Evolutionary conservation across 129 eudicot genomes (phyloP), one percentile per base, ranked within the genome.

Genomic region (Lactuca saligna): DNA sequence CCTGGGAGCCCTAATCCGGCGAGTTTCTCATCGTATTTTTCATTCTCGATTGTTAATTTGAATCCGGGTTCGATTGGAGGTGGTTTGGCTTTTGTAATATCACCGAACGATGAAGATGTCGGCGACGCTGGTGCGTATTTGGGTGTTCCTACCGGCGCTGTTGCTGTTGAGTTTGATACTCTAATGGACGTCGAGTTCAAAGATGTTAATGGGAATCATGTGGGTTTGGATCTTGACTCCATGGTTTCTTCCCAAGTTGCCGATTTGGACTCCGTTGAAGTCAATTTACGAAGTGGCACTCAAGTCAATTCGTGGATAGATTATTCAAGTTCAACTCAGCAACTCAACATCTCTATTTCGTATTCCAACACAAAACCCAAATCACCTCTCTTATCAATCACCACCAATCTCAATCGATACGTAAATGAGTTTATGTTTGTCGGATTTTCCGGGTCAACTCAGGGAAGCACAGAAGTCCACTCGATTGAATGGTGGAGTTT

Each of bases 31-130:
- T 79, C 97, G 0, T 85, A 77, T 66, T 91, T 91, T 77, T 83
- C 95, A 0, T 85, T 91, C 78, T 71, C 82, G 3, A 63, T 91
- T 44, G 6, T 55, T 0, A 82, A 85, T 51, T 74, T 91, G 37
- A 91, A 91, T 57, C 96, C 96, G 0, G 90, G 90, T 31, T 91
- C 97, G 20, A 83, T 85, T 41, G 97, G 97, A 1, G 97, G 96
- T 42, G 97, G 97, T 2, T 57, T 91, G 12, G 96, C 97, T 12
- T 91, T 91, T 55, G 76, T 91, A 41, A 75, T 91, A 50, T 76
- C 96, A 5, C 93, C 96, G 39, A 84, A 83, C 17, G 97, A 83
- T 54, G 79, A 66, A 53, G 42, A 75, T 1, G 63, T 85, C 10
- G 97, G 97, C 0, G 77, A 78, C 35, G 74, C 86, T 68, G 97